phyloP scores from a whole-genome alignment of 2,329 filamentous ascomycete genomes.

The Diplocarpon rosae region DNA sequence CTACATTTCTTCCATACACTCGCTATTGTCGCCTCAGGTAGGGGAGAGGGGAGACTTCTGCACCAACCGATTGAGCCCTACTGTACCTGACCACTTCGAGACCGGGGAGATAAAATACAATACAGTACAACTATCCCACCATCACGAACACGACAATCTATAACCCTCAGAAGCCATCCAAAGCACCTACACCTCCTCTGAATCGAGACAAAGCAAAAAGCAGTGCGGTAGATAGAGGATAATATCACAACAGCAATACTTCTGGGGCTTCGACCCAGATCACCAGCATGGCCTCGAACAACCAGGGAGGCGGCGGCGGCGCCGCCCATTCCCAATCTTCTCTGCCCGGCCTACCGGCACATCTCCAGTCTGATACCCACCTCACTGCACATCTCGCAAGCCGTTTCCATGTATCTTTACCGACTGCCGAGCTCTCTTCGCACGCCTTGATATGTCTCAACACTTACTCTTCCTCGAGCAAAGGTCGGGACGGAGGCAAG shows the following conservation, averaged over 20 bases:
- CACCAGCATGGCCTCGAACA: constrained; percentile 8
- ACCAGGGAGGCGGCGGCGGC: constrained; percentile 37
- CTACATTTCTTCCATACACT: not conserved
- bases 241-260: too few species aligned
- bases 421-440: constrained; percentile 80
- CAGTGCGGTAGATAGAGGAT: too few species aligned
- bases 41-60: too few species aligned
- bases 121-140: too few species aligned
- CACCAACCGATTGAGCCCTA: too few species aligned
- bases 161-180: too few species aligned
- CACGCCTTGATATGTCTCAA: constrained; percentile 88
- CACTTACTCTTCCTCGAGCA: constrained; percentile 82
- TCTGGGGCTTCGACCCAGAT: not conserved
- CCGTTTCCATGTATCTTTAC: constrained; percentile 84
- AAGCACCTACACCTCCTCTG: too few species aligned
- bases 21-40: not conserved
- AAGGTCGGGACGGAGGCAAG: constrained; percentile 80
- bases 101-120: too few species aligned
- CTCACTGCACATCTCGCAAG: constrained; percentile 73
- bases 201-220: too few species aligned
- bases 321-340: constrained; percentile 73
- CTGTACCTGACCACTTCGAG: too few species aligned
- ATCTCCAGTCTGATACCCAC: constrained; percentile 67
- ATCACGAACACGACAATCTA: too few species aligned
- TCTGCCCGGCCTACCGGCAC: constrained; percentile 75